phyloP scores from a whole-genome alignment of 225 moss, liverwort and hornwort species.

The Climacium dendroides region DNA sequence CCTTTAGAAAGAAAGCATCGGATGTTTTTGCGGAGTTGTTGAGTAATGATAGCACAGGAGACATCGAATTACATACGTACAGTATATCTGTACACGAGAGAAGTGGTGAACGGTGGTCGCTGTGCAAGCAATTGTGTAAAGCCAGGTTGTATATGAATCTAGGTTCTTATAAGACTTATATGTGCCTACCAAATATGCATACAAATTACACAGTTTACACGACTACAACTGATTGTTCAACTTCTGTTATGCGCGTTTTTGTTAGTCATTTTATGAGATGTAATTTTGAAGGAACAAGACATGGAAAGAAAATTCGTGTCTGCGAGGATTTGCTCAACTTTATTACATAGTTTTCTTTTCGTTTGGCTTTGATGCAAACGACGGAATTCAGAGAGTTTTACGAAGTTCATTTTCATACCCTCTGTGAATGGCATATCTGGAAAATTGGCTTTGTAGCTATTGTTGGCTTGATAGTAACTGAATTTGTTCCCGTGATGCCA shows the following conservation, averaged over 20 bases:
- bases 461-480: neutral
- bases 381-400: neutral
- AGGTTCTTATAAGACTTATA: neutral
- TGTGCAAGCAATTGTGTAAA: neutral
- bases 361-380: neutral
- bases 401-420: neutral
- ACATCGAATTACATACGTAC: neutral
- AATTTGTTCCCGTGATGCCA: neutral
- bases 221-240: neutral
- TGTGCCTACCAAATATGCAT: neutral
- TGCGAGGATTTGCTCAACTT: neutral
- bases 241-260: neutral
- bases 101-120: neutral
- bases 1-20: neutral
- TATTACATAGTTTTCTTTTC: neutral
- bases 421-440: neutral
- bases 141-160: neutral
- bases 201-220: too few relatives aligned
- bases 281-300: neutral
- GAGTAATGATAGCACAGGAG: neutral
- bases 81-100: neutral
- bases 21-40: neutral
- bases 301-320: neutral
- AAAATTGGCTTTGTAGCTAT: neutral
- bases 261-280: neutral